Evolutionary conservation across 2,329 filamentous ascomycete species (phyloP).

Genomic region (Westerdykella ornata): DNA sequence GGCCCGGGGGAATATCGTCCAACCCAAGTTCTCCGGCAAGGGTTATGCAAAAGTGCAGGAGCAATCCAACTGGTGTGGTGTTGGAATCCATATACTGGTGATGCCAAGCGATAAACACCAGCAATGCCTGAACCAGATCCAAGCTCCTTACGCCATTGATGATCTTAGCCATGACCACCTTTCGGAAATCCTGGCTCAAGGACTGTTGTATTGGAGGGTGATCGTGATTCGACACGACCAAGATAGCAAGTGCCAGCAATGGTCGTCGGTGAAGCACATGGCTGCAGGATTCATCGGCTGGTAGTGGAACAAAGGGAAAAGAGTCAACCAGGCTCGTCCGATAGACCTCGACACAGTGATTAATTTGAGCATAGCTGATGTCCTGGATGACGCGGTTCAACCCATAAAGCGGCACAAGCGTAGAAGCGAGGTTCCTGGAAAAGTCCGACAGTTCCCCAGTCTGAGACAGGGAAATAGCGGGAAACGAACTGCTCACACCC

Average conservation of each 20-base stretch:
- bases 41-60: slow-evolving; percentile 30
- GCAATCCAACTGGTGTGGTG: slow-evolving; percentile 29
- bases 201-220: slow-evolving; percentile 24
- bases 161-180: slow-evolving; percentile 29
- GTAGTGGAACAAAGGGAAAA: slow-evolving; percentile 31
- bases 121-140: slow-evolving; percentile 27
- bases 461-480: slow-evolving; percentile 19
- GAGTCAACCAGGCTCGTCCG: slow-evolving; percentile 25
- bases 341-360: slow-evolving; percentile 28
- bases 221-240: slow-evolving; percentile 31
- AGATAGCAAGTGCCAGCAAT: slow-evolving; percentile 30
- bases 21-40: slow-evolving; percentile 28
- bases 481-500: slow-evolving; percentile 13
- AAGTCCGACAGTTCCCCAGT: no score
- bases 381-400: slow-evolving; percentile 28
- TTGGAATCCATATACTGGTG: slow-evolving; percentile 34
- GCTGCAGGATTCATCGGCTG: slow-evolving; percentile 22
- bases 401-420: no score
- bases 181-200: slow-evolving; percentile 33
- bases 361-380: slow-evolving; percentile 32
- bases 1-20: slow-evolving; percentile 16
- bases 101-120: slow-evolving; percentile 35
- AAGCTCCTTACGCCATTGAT: slow-evolving; percentile 34
- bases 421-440: no score
- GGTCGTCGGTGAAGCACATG: slow-evolving; percentile 28